Conservation (phyloP, 2,329 filamentous ascomycete species). For the Ceratocystis alfenasii region DNA sequence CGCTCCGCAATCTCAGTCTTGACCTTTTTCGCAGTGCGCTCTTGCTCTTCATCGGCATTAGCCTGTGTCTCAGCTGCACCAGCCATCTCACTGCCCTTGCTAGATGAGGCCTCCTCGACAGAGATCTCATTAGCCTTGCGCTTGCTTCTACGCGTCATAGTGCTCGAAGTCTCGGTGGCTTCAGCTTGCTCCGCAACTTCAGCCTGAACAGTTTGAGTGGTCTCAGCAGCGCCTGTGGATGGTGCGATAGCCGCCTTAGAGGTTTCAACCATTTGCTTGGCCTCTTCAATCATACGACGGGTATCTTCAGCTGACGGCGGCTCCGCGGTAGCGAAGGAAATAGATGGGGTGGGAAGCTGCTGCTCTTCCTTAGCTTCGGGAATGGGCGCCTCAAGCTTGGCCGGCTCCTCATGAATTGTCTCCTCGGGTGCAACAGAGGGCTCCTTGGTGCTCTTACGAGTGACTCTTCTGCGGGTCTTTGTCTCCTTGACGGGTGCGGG, state of each 20-base stretch:
- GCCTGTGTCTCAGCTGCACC: slow-evolving; percentile 30
- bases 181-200: slow-evolving; percentile 32
- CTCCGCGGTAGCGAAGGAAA: slow-evolving; percentile 42
- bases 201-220: slow-evolving; percentile 25
- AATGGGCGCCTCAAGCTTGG: slow-evolving; percentile 54
- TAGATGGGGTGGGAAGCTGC: slow-evolving; percentile 14
- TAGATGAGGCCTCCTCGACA: slow-evolving; percentile 42
- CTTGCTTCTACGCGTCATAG: slow-evolving; percentile 47
- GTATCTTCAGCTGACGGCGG: slow-evolving; percentile 67
- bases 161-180: slow-evolving; percentile 30
- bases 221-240: slow-evolving; percentile 29
- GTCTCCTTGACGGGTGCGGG: slow-evolving; percentile 12
- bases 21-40: slow-evolving; percentile 57
- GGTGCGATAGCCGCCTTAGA: slow-evolving; percentile 34
- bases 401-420: slow-evolving; percentile 43
- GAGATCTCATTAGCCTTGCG: slow-evolving; percentile 63
- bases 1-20: slow-evolving; percentile 71
- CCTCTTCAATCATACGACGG: slow-evolving; percentile 70
- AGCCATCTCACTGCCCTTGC: background rate
- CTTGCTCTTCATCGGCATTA: slow-evolving; percentile 33
- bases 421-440: slow-evolving; percentile 32
- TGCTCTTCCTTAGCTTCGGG: slow-evolving; percentile 29
- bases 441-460: slow-evolving; percentile 28
- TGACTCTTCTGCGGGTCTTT: slow-evolving; percentile 20
- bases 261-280: slow-evolving; percentile 75